A percentile compares a stretch with the other conserved stretches of the same genome.
These are phyloP conservation scores for Graphilbum sp. DNA, from an alignment of 2,329 filamentous ascomycete species.

Conservation along the genomic window DNA sequence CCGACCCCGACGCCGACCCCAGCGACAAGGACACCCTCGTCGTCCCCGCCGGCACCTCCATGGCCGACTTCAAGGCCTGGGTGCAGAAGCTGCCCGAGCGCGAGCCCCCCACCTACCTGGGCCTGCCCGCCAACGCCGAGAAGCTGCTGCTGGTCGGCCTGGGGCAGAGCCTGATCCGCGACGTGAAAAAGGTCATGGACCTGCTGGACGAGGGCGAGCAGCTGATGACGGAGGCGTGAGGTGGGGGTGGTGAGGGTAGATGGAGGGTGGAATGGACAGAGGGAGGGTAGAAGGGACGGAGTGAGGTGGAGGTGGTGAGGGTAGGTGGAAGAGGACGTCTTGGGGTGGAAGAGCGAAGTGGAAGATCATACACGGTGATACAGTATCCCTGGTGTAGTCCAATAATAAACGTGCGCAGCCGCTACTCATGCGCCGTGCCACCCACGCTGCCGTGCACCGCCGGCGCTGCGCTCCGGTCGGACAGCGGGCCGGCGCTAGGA, in stretches of 20 bases:
- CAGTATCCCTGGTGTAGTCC: too few species aligned
- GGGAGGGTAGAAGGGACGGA: too few species aligned
- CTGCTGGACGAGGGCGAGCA: slow-evolving; percentile 90
- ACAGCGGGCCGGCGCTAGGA: too few species aligned
- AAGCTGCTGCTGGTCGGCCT: slow-evolving; percentile 83
- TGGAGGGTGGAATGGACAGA: too few species aligned
- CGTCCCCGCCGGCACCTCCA: slow-evolving; percentile 64
- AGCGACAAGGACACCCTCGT: slow-evolving; percentile 42
- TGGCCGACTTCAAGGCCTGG: slow-evolving; percentile 81
- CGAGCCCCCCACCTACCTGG: slow-evolving; percentile 89
- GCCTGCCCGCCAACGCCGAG: slow-evolving; percentile 88
- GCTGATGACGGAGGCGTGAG: slow-evolving; percentile 34
- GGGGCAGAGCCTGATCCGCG: slow-evolving; percentile 68
- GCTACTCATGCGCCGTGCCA: too few species aligned
- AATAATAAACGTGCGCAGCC: too few species aligned
- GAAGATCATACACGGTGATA: too few species aligned
- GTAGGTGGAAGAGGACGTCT: too few species aligned
- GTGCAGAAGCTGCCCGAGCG: slow-evolving; percentile 83
- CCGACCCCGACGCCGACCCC: slow-evolving; percentile 17
- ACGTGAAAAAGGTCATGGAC: slow-evolving; percentile 70
- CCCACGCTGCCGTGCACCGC: too few species aligned
- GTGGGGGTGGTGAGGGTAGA: not conserved
- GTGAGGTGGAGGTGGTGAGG: too few species aligned
- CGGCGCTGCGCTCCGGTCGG: too few species aligned
- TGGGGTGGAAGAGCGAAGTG: too few species aligned